Percentiles rank a stretch among this genome's conserved stretches.
These are phyloP conservation scores for Stereocaulon alpinum DNA, from an alignment of 495 filamentous ascomycete species.

Conservation along the genomic window DNA sequence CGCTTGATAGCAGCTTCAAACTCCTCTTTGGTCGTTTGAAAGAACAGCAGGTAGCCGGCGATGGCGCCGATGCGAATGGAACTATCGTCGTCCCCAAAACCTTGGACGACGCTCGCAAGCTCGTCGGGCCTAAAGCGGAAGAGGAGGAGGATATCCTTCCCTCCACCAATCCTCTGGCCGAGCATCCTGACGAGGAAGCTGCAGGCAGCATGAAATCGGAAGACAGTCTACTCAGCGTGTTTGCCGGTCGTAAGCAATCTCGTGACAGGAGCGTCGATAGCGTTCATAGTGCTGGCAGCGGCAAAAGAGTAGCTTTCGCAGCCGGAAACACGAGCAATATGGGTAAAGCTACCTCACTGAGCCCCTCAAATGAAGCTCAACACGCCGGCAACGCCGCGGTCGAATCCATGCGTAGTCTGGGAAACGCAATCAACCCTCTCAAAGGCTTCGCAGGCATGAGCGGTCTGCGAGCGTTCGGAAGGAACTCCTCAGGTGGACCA, in stretches of 20 bases:
- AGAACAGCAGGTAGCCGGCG: constrained; percentile 42
- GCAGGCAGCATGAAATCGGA: constrained; percentile 33
- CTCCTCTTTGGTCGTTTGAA: constrained; percentile 84
- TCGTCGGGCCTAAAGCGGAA: constrained; percentile 61
- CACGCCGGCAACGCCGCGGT: constrained; percentile 47
- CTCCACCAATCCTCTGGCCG: constrained; percentile 28
- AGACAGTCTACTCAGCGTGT: constrained; percentile 51
- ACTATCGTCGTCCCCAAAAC: constrained; percentile 65
- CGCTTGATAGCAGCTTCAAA: constrained; percentile 84
- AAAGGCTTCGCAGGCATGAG: constrained; percentile 59
- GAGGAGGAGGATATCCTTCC: constrained; percentile 41
- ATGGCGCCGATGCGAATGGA: constrained; percentile 31
- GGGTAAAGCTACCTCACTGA: neutral
- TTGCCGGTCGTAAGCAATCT: constrained; percentile 48
- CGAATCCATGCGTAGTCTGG: constrained; percentile 74
- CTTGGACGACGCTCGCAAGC: constrained; percentile 78
- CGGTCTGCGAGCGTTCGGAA: constrained; percentile 65
- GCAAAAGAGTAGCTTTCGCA: constrained; percentile 40
- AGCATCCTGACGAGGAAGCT: constrained; percentile 21
- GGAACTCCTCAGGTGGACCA: constrained; percentile 31
- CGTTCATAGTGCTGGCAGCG: constrained; percentile 51
- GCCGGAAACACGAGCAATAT: constrained; percentile 24
- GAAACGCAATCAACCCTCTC: constrained; percentile 75
- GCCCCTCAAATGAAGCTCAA: constrained; percentile 7
- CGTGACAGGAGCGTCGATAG: constrained; percentile 75